Evolutionary conservation across 2,329 filamentous ascomycete species (phyloP).

Genomic region (Pseudogymnoascus sp.): DNA sequence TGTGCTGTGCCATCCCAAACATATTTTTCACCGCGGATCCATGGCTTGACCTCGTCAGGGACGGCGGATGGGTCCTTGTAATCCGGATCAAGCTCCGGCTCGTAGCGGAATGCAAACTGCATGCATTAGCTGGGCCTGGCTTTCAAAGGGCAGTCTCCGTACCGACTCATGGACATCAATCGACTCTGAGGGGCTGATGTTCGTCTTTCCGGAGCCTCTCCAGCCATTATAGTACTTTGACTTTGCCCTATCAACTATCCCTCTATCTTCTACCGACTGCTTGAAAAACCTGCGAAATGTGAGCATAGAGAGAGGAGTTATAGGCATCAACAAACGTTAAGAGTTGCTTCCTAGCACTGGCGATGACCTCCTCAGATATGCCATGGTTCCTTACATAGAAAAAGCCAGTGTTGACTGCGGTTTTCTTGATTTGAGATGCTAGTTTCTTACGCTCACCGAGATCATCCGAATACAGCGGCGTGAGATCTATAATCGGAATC

Average conservation of each 20-base stretch:
- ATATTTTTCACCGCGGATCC: constrained; percentile 41
- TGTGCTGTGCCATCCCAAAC: constrained; percentile 44
- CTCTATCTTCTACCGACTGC: constrained; percentile 38
- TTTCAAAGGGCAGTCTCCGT: constrained; percentile 14
- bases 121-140: background rate
- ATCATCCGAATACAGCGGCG: constrained; percentile 29
- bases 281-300: constrained; percentile 39
- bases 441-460: constrained; percentile 31
- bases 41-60: constrained; percentile 35
- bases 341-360: constrained; percentile 24
- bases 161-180: constrained; percentile 45
- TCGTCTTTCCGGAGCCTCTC: constrained; percentile 30
- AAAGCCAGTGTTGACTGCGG: constrained; percentile 38
- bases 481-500: constrained; percentile 40
- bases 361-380: constrained; percentile 29
- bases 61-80: constrained; percentile 33
- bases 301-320: background rate
- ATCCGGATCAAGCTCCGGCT: constrained; percentile 43
- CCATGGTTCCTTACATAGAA: constrained; percentile 41
- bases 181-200: constrained; percentile 42
- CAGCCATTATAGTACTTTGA: constrained; percentile 43
- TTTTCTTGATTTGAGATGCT: constrained; percentile 32
- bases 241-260: constrained; percentile 27
- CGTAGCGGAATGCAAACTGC: constrained; percentile 39
- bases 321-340: constrained; percentile 14